Evolutionary conservation across 257 asterid species (phyloP).

Genomic region (Cinchona pubescens): DNA sequence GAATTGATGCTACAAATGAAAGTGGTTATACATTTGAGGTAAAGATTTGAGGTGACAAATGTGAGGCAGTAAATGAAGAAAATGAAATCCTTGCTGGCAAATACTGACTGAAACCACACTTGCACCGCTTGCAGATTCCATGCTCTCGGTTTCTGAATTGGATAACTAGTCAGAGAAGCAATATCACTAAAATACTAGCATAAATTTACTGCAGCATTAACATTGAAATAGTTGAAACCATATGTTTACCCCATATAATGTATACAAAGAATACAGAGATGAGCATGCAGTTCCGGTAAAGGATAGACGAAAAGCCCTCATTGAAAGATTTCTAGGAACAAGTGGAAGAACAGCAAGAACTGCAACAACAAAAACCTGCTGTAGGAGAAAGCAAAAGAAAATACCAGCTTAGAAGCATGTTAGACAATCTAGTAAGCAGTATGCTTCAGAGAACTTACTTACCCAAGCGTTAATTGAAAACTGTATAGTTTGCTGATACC

Average conservation of each 20-base stretch:
- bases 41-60: constrained; percentile 69
- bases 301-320: constrained; percentile 74
- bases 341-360: constrained; percentile 76
- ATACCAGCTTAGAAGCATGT: not conserved
- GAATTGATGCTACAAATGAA: constrained; percentile 4
- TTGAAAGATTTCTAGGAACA: constrained; percentile 66
- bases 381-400: not conserved
- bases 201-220: not conserved
- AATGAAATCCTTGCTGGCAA: constrained; percentile 79
- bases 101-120: constrained; percentile 78
- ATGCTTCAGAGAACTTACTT: constrained; percentile 19
- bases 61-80: constrained; percentile 75
- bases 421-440: not conserved
- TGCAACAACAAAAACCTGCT: constrained; percentile 77
- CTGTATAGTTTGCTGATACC: constrained; percentile 73
- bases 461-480: constrained; percentile 98
- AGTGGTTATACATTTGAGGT: constrained; percentile 71
- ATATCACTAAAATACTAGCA: constrained; percentile 2
- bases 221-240: not conserved
- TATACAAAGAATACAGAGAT: constrained; percentile 69
- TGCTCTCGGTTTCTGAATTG: constrained; percentile 85
- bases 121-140: constrained; percentile 91
- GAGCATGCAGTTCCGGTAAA: constrained; percentile 79
- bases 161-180: constrained; percentile 25
- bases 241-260: constrained; percentile 76